Evolutionary conservation across 2,329 filamentous ascomycete genomes (phyloP), one percentile per base, ranked within the genome.

Genomic region (Trichoderma lentiforme): DNA sequence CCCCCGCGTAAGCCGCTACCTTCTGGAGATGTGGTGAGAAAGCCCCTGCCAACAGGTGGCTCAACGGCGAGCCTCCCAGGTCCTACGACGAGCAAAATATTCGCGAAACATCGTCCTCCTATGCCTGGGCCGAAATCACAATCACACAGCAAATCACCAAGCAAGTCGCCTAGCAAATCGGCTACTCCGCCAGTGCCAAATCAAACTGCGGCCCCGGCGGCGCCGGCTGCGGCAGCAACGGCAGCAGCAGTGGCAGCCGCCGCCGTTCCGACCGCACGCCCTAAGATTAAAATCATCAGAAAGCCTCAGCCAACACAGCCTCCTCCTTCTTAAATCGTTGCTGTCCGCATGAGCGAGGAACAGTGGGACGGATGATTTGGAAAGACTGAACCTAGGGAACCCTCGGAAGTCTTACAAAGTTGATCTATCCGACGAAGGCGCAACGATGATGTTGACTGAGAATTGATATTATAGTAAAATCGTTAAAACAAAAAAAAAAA

Each of bases 201-300:
- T 53, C 67, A 70, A 51, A 34, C 65, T 1, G 65, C 65, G 6
- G 78, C 77, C 6, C 78, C 79, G 2, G 72, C 73, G 3, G 76
- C 77, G 4, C 77, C 79, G 2, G 72, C 73, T n/a, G 75, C 74
- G 56, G 14, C 58, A 26, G 39, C 74, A 61, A 71, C 73, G 56
- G 14, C 58, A 26, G 39, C 47, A 15, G 75, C 73, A n/a, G 66
- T 57, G 6, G 77, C 77, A 4, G 77, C 79, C 2, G 72, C 74
- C 21, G 74, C 74, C 61, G 71, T 74, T 15, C 70, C 75, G 7
- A 73, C 73, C 18, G 76, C 76, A 26, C 75, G 80, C 30, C 78
- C 79, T 2, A 82, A 82, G 74, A 82, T 82, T 28, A 82, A 82
- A 61, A 79, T 82, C 56, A 78, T 82, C n/a, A 77, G 80, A 60